Percentiles rank a stretch among this genome's conserved stretches.
Evolutionary conservation across 2,329 filamentous ascomycete species (phyloP).

Genomic region (Knoxdaviesia proteae): DNA sequence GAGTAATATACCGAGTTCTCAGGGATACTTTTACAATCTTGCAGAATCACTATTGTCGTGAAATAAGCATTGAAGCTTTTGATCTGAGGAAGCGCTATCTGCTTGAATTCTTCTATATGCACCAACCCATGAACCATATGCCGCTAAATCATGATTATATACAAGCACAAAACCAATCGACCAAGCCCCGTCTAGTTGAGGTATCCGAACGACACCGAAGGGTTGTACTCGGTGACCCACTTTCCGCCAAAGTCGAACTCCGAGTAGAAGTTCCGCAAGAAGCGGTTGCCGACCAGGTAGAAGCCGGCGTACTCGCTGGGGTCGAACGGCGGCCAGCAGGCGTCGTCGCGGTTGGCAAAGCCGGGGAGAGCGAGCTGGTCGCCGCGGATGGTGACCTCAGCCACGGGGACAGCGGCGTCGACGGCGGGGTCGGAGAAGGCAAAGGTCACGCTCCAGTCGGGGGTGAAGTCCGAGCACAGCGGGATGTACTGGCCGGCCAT

Average conservation of each 20-base stretch:
- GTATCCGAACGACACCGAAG: constrained; percentile 8
- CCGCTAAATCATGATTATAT: no score
- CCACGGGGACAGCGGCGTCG: constrained; percentile 6
- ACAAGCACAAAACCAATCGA: no score
- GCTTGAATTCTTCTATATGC: no score
- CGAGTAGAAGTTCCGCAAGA: constrained; percentile 14
- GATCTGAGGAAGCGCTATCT: no score
- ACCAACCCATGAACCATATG: no score
- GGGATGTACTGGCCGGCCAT: constrained; percentile 10
- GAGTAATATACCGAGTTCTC: no score
- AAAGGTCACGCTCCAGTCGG: constrained; percentile 13
- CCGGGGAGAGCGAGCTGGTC: constrained; percentile 12
- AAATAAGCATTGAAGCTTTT: no score
- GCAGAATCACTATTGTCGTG: no score
- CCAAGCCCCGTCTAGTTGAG: constrained; percentile 5
- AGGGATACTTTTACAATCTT: no score
- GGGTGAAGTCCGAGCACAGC: constrained; percentile 15
- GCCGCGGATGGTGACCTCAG: constrained; percentile 12
- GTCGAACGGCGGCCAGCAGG: constrained; percentile 16
- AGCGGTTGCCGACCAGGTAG: constrained; percentile 11
- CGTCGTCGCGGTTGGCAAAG: constrained; percentile 13
- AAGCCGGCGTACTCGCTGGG: constrained; percentile 7
- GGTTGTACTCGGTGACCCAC: constrained; percentile 2
- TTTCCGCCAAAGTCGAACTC: constrained; percentile 12
- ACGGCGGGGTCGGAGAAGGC: constrained; percentile 7